These are phyloP conservation scores for Calonectria naviculata DNA, from an alignment of 2,329 filamentous ascomycete genomes.

Conservation along the genomic window DNA sequence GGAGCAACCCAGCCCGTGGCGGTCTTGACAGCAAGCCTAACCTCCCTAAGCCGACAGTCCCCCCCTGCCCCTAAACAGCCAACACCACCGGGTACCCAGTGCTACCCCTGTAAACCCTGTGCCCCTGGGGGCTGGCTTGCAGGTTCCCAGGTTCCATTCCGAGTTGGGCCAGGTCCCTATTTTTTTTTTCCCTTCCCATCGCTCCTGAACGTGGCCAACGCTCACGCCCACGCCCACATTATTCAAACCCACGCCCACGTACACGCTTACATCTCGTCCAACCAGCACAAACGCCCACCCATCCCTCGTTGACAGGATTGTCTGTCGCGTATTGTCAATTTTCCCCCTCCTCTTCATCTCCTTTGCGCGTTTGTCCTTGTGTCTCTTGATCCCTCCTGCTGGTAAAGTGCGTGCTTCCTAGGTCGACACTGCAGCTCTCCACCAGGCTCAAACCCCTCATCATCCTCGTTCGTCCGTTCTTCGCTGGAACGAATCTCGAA, in stretches of 20 bases:
- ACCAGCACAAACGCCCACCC: neutral
- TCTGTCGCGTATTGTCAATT: slow-evolving; percentile 9
- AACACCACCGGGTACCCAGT: neutral
- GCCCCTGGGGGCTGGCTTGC: slow-evolving; percentile 4
- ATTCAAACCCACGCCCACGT: slow-evolving; percentile 5
- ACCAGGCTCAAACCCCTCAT: slow-evolving; percentile 4
- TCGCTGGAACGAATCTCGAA: slow-evolving; percentile 39
- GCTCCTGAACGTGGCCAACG: slow-evolving; percentile 16
- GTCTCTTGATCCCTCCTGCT: slow-evolving; percentile 7
- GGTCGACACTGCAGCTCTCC: slow-evolving; percentile 18
- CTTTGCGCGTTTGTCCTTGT: neutral
- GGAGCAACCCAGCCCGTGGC: slow-evolving; percentile 8
- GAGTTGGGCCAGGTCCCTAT: neutral
- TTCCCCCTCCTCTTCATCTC: slow-evolving; percentile 7
- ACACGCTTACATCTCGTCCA: slow-evolving; percentile 6
- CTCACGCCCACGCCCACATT: neutral
- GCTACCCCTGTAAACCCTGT: neutral
- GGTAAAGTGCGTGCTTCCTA: slow-evolving; percentile 4
- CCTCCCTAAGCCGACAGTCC: slow-evolving; percentile 15
- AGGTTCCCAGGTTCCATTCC: slow-evolving; percentile 7
- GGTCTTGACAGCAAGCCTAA: slow-evolving; percentile 37
- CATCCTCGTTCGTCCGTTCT: slow-evolving; percentile 27
- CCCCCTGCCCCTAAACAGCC: slow-evolving; percentile 7
- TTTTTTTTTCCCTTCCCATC: neutral
- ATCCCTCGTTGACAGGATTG: neutral